Conservation (phyloP, 331 rosid species). For the Erythrophleum ivorense region DNA sequence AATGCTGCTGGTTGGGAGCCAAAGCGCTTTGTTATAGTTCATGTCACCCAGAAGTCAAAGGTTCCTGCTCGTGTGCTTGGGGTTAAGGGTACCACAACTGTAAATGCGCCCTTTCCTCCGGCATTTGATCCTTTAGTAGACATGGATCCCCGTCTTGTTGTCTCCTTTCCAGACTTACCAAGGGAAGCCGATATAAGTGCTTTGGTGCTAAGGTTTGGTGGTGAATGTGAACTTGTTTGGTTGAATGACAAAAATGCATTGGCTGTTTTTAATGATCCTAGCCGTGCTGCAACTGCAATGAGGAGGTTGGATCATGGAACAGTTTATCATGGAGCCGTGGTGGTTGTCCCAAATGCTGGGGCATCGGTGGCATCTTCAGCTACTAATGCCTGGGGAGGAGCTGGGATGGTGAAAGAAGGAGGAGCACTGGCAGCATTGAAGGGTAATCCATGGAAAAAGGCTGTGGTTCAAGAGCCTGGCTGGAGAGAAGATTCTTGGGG, state of each 20-base stretch:
- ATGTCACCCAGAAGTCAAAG: slow-evolving; percentile 78
- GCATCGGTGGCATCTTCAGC: slow-evolving; percentile 49
- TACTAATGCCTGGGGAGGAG: slow-evolving; percentile 79
- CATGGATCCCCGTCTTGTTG: slow-evolving; percentile 94
- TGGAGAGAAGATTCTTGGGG: slow-evolving; percentile 57
- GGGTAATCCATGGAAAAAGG: slow-evolving; percentile 81
- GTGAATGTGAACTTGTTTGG: slow-evolving; percentile 97
- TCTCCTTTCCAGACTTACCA: slow-evolving; percentile 90
- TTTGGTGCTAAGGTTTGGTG: slow-evolving; percentile 88
- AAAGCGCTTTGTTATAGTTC: slow-evolving; percentile 76
- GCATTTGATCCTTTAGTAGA: slow-evolving; percentile 77
- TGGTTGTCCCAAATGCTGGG: slow-evolving; percentile 48
- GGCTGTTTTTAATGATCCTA: slow-evolving; percentile 90
- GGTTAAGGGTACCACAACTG: slow-evolving; percentile 68
- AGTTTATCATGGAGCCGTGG: slow-evolving; percentile 75
- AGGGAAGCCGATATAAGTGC: slow-evolving; percentile 91
- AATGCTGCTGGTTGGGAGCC: slow-evolving; percentile 96
- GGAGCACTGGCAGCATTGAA: slow-evolving; percentile 49
- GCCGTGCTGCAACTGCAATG: slow-evolving; percentile 96
- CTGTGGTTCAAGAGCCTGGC: slow-evolving; percentile 42
- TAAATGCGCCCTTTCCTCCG: slow-evolving; percentile 57
- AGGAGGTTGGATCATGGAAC: slow-evolving; percentile 93
- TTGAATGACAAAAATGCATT: slow-evolving; percentile 93
- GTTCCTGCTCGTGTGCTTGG: slow-evolving; percentile 81
- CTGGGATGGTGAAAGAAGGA: slow-evolving; percentile 55